These are phyloP conservation scores for Oryza officinalis DNA, from an alignment of 176 grass and related monocot species.

Conservation along the genomic window DNA sequence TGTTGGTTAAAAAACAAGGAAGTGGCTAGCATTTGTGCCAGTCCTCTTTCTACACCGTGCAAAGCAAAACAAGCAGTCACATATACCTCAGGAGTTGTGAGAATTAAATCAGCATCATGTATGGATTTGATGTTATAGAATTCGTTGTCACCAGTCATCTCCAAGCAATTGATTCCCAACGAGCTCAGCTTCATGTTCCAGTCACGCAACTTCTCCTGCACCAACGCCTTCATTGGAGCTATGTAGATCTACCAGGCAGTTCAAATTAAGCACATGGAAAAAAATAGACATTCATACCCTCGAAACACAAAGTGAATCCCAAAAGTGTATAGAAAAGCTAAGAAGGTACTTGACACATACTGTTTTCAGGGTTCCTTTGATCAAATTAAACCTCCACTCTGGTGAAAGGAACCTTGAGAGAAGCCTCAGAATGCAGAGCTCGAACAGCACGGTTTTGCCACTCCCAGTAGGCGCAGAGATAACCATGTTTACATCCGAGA, in stretches of 20 bases:
- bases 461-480: slow-evolving; percentile 96
- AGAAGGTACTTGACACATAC: slow-evolving; percentile 46
- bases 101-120: slow-evolving; percentile 81
- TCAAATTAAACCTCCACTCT: slow-evolving; percentile 70
- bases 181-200: slow-evolving; percentile 71
- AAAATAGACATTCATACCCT: slow-evolving; percentile 2
- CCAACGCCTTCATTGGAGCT: slow-evolving; percentile 88
- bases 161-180: slow-evolving; percentile 79
- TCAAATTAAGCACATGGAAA: slow-evolving; percentile 24
- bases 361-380: slow-evolving; percentile 85
- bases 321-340: slow-evolving; percentile 7
- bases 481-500: slow-evolving; percentile 90
- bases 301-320: not conserved
- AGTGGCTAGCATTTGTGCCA: not conserved
- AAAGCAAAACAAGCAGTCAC: slow-evolving; percentile 24
- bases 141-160: slow-evolving; percentile 93
- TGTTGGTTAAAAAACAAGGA: slow-evolving; percentile 8
- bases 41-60: slow-evolving; percentile 5
- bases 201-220: slow-evolving; percentile 92
- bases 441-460: slow-evolving; percentile 90
- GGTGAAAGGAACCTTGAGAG: slow-evolving; percentile 78
- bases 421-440: slow-evolving; percentile 91
- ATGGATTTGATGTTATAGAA: slow-evolving; percentile 65
- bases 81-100: slow-evolving; percentile 88
- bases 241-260: slow-evolving; percentile 70